A percentile compares a stretch with the other conserved stretches of the same genome.
Conservation (phyloP, 2,329 filamentous ascomycete species). For the Penicillium brasilianum region DNA sequence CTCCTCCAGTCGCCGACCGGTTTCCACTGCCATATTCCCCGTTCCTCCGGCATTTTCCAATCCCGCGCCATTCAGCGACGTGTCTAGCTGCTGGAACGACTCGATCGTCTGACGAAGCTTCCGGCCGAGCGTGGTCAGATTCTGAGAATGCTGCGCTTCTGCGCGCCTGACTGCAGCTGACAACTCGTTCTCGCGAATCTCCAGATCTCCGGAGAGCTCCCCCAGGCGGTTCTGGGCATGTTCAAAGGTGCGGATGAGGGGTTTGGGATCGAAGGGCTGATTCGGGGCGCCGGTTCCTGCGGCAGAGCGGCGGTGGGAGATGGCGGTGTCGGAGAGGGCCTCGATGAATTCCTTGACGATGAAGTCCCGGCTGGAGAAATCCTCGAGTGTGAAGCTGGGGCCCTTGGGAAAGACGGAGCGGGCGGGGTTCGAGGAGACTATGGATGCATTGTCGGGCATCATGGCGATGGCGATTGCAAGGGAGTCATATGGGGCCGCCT, state of each 20-base stretch:
- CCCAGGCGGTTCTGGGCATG: conserved; percentile 60
- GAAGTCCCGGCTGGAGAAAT: conserved; percentile 88
- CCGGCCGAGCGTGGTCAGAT: conserved; percentile 81
- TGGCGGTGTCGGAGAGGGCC: conserved; percentile 81
- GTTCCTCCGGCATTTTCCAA: conserved; percentile 55
- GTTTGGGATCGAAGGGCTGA: conserved; percentile 87
- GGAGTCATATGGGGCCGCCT: conserved; percentile 24
- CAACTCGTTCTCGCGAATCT: conserved; percentile 87
- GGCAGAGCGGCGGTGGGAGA: conserved; percentile 77
- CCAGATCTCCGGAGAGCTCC: conserved; percentile 74
- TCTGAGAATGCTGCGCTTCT: conserved; percentile 89
- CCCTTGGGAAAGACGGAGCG: conserved; percentile 76
- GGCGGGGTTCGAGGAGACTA: conserved; percentile 51
- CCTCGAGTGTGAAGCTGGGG: conserved; percentile 84
- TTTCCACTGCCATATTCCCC: conserved; percentile 90
- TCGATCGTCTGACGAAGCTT: conserved; percentile 92
- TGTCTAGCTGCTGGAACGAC: conserved; percentile 88
- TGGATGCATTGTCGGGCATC: conserved; percentile 47
- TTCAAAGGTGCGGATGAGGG: conserved; percentile 93
- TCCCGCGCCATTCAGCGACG: conserved; percentile 71
- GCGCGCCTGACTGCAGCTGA: conserved; percentile 87
- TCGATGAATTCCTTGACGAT: conserved; percentile 99
- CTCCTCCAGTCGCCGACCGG: conserved; percentile 91
- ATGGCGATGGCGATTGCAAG: conserved; percentile 25
- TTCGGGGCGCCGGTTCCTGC: conserved; percentile 48